Evolutionary conservation across 129 eudicot genomes (phyloP), one percentile per base, ranked within the genome.

Genomic region (Tagetes patula): DNA sequence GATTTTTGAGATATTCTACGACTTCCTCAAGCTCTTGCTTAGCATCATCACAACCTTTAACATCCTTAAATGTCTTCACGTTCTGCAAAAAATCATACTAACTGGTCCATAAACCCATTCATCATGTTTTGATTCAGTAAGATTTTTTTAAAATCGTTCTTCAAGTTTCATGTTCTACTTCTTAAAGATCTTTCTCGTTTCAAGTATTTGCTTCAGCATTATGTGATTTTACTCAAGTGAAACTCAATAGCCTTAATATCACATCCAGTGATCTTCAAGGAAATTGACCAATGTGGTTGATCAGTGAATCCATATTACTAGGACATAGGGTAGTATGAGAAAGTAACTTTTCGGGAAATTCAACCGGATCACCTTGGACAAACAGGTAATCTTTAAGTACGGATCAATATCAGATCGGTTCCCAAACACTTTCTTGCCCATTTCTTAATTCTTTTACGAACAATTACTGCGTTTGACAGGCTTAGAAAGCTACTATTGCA

Each of bases 21-120:
- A 91, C 91, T 80, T 91, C 95, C 87, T 87, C 97, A 8, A 91
- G 95, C 81, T 91, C 97, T 85, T 91, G 95, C 71, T 87, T 91
- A 46, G 95, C 91, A 84, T 85, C 95, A 87, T 91, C 97, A 82
- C 97, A 91, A 46, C 95, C 97, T 83, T 87, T 91, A 69, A 87
- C 95, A 67, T 91, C 97, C 85, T 91, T 91, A 74, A 91, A 87
- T 52, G 97, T 91, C 74, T 87, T 46, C 9, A 46, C 40, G 75
- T 52, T 67, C 69, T 71, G 74, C 74, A 53, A 36, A 27, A 60
- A 61, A 79, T 8, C 53, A 62, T 45, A 40, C 2, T 38, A 42
- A 9, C 14, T 38, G 3, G 27, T 43, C n/a, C 37, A 42, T 20
- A 20, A 66, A 8, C 42, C 43, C 8, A 20, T 20, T 8, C 9